Base-by-base conservation (phyloP, 257 asterid genomes). In the Scutellaria baicalensis region DNA sequence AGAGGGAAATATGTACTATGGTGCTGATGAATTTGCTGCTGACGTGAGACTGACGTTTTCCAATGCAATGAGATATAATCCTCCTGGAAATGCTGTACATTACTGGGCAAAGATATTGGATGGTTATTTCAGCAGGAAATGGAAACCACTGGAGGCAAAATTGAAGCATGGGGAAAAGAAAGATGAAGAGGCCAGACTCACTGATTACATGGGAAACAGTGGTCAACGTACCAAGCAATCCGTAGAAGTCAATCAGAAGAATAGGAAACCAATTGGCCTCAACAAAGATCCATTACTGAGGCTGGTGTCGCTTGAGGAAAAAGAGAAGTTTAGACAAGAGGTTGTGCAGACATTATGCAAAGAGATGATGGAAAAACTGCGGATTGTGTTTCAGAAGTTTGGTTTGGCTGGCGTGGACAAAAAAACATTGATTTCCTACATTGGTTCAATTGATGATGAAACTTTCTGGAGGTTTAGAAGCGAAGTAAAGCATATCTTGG, bases 11-110 rank as follows among this genome's bases (percentile, higher is more conserved):
- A 8, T 40, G 52, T 88, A 93, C 86, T 71, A 56, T 38, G 48
- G 57, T 78, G 85, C 77, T 6, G 83, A 83, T 35, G 91, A 85
- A 31, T 89, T 93, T 81, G 96, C 87, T 20, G 82, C 86, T 27
- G 98, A 93, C 43, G 89, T 93, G 51, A 72, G 69, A 50, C 79
- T 93, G 77, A 88, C 95, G 0, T 93, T 93, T 73, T 76, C 88
- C 51, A 93, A 93, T 82, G 95, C 95, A 3, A 88, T 82, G 87
- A 9, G 45, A 55, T 93, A 85, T 66, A 93, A 93, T 80, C 94
- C 96, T 71, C 82, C 88, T 36, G 59, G 54, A 2, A 55, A 88
- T 18, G 4, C 8, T 0, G 90, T 82, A 40, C 89, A 90, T 75
- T n/a, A 3, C 20, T 74, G 56, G 73, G 97, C 98, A 12, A 76